These are phyloP conservation scores for Rhodotorula graminis DNA, from an alignment of 768 basidiomycete genomes.

Conservation along the genomic window DNA sequence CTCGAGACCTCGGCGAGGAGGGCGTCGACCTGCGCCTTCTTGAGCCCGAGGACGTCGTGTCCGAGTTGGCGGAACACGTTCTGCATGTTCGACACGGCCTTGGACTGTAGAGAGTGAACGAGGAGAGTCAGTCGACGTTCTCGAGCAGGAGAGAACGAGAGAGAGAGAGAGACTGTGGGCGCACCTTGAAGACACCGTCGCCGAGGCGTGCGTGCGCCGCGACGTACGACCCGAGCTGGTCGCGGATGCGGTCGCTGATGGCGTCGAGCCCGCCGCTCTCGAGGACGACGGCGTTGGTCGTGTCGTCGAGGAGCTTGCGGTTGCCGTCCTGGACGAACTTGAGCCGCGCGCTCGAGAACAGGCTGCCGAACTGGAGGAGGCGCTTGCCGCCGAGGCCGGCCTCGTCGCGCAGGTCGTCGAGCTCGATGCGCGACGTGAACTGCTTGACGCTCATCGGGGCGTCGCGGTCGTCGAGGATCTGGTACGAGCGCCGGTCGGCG, in stretches of 20 bases:
- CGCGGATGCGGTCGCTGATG: slow-evolving; percentile 21
- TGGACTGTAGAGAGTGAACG: background rate
- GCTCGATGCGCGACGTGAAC: slow-evolving; percentile 11
- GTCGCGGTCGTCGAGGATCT: slow-evolving; percentile 13
- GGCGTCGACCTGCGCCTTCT: slow-evolving; percentile 5
- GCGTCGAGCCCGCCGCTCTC: slow-evolving; percentile 9
- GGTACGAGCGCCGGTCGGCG: slow-evolving; percentile 15
- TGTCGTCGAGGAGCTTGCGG: background rate
- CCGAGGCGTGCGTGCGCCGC: slow-evolving; percentile 24
- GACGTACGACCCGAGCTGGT: slow-evolving; percentile 29
- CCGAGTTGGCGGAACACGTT: slow-evolving; percentile 16
- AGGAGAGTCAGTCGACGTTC: background rate
- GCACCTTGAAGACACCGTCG: slow-evolving; percentile 22
- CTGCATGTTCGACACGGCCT: slow-evolving; percentile 18
- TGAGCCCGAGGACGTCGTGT: slow-evolving; percentile 18
- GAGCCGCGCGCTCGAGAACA: slow-evolving; percentile 26
- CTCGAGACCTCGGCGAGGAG: background rate
- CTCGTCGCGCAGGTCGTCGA: slow-evolving; percentile 6
- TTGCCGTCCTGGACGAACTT: slow-evolving; percentile 13
- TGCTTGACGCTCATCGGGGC: background rate
- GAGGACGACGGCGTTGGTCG: slow-evolving; percentile 1
- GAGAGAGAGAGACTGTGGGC: background rate
- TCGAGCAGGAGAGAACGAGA: no score
- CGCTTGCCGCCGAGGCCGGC: background rate
- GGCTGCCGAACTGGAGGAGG: slow-evolving; percentile 25